Percentiles rank a stretch among this genome's conserved stretches.
Evolutionary conservation across 305 asterid species (phyloP).

Genomic region (Fraxinus angustifolia): DNA sequence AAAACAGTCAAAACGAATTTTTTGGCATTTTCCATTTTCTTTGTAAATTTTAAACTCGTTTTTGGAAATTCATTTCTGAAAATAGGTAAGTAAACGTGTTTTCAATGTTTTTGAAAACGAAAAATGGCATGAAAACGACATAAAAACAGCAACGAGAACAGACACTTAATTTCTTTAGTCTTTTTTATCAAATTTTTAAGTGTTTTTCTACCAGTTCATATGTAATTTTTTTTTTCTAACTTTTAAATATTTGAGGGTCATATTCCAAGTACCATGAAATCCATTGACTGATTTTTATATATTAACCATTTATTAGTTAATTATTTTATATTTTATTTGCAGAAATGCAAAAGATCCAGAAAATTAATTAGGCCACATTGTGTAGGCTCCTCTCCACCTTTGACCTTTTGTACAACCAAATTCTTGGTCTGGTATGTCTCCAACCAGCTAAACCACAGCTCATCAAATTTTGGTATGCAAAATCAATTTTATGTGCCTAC

Average conservation of each 20-base stretch:
- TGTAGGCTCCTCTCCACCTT: conserved; percentile 30
- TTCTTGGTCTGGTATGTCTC: not conserved
- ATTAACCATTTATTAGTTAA: not conserved
- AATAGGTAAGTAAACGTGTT: no score
- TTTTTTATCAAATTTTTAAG: not conserved
- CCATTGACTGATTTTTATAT: not conserved
- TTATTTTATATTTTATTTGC: conserved; percentile 12
- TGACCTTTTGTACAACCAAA: not conserved
- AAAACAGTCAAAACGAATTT: no score
- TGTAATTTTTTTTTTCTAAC: not conserved
- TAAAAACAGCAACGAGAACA: no score
- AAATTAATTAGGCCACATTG: conserved; percentile 29
- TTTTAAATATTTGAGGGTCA: not conserved
- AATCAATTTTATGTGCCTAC: not conserved
- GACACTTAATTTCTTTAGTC: no score
- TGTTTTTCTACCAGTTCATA: no score
- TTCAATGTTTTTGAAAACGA: no score
- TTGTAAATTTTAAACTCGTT: no score
- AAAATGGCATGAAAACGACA: no score
- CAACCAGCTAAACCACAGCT: not conserved
- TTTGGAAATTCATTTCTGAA: no score
- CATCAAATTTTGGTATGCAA: not conserved
- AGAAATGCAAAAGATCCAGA: conserved; percentile 19
- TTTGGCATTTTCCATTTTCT: no score
- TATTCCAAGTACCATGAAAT: not conserved